Evolutionary conservation across 2,329 filamentous ascomycete genomes (phyloP).

Genomic region (Purpureocillium takamizusanense): DNA sequence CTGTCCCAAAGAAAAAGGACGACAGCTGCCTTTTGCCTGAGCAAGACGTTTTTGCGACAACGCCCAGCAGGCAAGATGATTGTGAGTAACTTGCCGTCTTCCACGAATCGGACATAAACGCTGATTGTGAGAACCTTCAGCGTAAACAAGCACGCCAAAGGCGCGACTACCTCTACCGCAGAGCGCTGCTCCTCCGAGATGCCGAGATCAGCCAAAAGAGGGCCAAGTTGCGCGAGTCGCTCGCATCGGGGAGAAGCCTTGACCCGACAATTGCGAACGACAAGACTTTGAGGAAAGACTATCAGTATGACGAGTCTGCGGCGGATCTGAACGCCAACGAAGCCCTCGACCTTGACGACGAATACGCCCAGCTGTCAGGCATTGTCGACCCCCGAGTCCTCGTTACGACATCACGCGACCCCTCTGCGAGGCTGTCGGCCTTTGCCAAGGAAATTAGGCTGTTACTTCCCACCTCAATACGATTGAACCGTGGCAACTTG

Average conservation of each 20-base stretch:
- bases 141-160: constrained; percentile 33
- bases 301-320: constrained; percentile 83
- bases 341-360: constrained; percentile 71
- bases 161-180: constrained; percentile 67
- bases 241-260: constrained; percentile 82
- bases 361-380: constrained; percentile 86
- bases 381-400: constrained; percentile 76
- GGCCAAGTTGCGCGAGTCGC: constrained; percentile 73
- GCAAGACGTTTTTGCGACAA: no score
- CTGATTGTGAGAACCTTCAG: constrained; percentile 9
- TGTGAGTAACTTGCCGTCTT: neutral
- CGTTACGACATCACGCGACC: constrained; percentile 84
- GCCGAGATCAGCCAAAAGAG: constrained; percentile 90
- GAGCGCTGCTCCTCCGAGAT: constrained; percentile 78
- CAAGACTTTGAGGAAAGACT: constrained; percentile 74
- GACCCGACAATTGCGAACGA: constrained; percentile 80
- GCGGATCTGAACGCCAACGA: constrained; percentile 59
- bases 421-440: constrained; percentile 72
- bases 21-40: neutral
- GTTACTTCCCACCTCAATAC: constrained; percentile 74
- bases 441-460: constrained; percentile 90
- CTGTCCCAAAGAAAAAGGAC: neutral
- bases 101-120: neutral
- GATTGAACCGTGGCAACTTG: constrained; percentile 85
- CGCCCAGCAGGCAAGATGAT: constrained; percentile 1